These are phyloP conservation scores for Fusarium nodosum DNA, from an alignment of 2,329 filamentous ascomycete species.

Conservation along the genomic window DNA sequence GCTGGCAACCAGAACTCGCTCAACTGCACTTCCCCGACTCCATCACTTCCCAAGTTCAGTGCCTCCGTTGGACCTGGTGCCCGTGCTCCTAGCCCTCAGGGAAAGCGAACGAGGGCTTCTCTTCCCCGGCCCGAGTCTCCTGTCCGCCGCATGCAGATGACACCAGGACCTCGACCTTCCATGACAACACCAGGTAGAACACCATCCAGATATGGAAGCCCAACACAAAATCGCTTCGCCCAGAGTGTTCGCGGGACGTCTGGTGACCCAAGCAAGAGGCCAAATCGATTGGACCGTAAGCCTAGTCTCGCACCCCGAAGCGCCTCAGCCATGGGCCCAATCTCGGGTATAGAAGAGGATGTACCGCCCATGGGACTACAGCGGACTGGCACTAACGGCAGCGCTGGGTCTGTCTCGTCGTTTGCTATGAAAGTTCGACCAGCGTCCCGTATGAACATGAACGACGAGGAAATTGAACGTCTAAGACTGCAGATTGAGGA, in stretches of 20 bases:
- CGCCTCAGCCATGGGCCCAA: conserved; percentile 69
- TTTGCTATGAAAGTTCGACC: conserved; percentile 68
- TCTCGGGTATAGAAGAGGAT: conserved; percentile 70
- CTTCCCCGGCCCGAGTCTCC: conserved; percentile 92
- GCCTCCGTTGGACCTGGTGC: conserved; percentile 83
- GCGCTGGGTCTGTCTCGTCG: conserved; percentile 67
- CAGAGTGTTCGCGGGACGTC: conserved; percentile 73
- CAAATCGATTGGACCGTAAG: conserved; percentile 63
- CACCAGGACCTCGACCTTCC: conserved; percentile 69
- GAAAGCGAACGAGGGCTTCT: conserved; percentile 79
- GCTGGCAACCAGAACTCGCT: conserved; percentile 69
- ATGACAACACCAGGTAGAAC: conserved; percentile 64
- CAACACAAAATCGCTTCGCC: conserved; percentile 69
- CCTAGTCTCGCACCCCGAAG: conserved; percentile 69
- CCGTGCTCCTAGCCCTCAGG: conserved; percentile 77
- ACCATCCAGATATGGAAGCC: conserved; percentile 55
- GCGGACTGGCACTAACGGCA: conserved; percentile 67
- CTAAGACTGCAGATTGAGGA: conserved; percentile 83
- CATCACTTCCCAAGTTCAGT: conserved; percentile 82
- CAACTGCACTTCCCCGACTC: conserved; percentile 74
- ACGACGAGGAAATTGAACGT: conserved; percentile 80
- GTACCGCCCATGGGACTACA: conserved; percentile 65
- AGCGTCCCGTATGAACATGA: conserved; percentile 63
- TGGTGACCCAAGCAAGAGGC: conserved; percentile 72
- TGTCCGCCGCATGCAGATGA: conserved; percentile 75